A percentile compares a stretch with the other conserved stretches of the same genome.
phyloP scores from a whole-genome alignment of 2,329 filamentous ascomycete species.

The Aureobasidium sp. region DNA sequence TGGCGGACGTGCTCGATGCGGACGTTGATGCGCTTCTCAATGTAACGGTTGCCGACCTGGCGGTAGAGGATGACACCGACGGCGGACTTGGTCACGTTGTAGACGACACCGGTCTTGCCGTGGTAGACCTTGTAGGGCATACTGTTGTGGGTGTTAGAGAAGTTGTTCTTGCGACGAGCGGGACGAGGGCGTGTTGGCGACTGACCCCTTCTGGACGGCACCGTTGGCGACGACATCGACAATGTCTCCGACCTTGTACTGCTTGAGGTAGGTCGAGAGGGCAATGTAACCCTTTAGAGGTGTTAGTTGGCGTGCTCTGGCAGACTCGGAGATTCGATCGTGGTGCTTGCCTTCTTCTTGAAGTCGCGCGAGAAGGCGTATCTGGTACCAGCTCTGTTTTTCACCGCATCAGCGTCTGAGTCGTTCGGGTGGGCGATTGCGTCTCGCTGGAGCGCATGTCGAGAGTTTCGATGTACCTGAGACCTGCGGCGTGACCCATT shows the following conservation, averaged over 20 bases:
- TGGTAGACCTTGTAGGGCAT: conserved; percentile 99
- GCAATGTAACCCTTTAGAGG: conserved; percentile 67
- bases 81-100: conserved; percentile 96
- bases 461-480: conserved; percentile 18
- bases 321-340: neutral
- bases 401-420: conserved; percentile 9
- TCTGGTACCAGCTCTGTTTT: conserved; percentile 29
- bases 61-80: conserved; percentile 99
- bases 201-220: conserved; percentile 96
- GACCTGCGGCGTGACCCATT: conserved; percentile 48
- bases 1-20: conserved; percentile 93
- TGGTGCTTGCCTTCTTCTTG: conserved; percentile 51
- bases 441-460: neutral
- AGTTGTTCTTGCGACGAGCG: neutral
- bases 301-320: conserved; percentile 6
- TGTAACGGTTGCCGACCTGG: conserved; percentile 98
- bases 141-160: conserved; percentile 41
- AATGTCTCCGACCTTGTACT: conserved; percentile 98
- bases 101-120: conserved; percentile 68
- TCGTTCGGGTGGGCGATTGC: neutral
- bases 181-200: conserved; percentile 17
- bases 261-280: conserved; percentile 87
- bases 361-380: conserved; percentile 81
- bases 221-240: conserved; percentile 99
- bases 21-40: conserved; percentile 99